These are phyloP conservation scores for Trichopus zeylanicus DNA, from an alignment of 116 monocot species.

Conservation along the genomic window DNA sequence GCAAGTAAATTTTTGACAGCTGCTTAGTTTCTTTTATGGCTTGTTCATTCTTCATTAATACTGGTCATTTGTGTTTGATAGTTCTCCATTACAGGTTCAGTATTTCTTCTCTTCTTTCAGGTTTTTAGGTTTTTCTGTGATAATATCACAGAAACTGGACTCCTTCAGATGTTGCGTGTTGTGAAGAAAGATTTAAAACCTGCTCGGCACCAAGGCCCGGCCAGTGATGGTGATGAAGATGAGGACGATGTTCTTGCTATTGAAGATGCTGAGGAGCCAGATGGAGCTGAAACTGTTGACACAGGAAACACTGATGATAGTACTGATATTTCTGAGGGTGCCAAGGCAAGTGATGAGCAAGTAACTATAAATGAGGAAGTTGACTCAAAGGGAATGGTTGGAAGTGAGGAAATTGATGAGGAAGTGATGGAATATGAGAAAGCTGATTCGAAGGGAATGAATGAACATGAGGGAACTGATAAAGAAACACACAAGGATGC, in stretches of 20 bases:
- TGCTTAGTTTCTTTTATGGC: too few relatives aligned
- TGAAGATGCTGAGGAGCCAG: conserved; percentile 60
- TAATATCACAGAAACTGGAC: conserved; percentile 60
- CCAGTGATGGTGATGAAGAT: conserved; percentile 48
- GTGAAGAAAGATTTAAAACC: conserved; percentile 86
- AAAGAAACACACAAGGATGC: conserved; percentile 12
- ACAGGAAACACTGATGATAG: conserved; percentile 23
- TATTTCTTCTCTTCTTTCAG: conserved; percentile 26
- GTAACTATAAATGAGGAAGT: conserved; percentile 11
- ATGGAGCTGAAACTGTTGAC: conserved; percentile 30
- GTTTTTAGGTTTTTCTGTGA: conserved; percentile 74
- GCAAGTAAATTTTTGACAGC: too few relatives aligned
- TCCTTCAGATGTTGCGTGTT: conserved; percentile 66
- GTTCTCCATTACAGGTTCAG: too few relatives aligned
- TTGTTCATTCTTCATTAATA: too few relatives aligned
- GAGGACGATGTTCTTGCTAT: conserved; percentile 57
- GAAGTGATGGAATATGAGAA: conserved; percentile 8
- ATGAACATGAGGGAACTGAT: conserved; percentile 13
- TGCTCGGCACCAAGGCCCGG: conserved; percentile 27
- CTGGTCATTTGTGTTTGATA: too few relatives aligned
- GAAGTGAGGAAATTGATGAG: conserved; percentile 8
- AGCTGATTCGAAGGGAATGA: conserved; percentile 16
- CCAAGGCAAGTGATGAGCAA: conserved; percentile 10
- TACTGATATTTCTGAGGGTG: conserved; percentile 7
- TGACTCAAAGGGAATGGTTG: conserved; percentile 15